These are phyloP conservation scores for Rozella allomycis DNA, from an alignment of 371 early-diverging fungal species.

Conservation along the genomic window DNA sequence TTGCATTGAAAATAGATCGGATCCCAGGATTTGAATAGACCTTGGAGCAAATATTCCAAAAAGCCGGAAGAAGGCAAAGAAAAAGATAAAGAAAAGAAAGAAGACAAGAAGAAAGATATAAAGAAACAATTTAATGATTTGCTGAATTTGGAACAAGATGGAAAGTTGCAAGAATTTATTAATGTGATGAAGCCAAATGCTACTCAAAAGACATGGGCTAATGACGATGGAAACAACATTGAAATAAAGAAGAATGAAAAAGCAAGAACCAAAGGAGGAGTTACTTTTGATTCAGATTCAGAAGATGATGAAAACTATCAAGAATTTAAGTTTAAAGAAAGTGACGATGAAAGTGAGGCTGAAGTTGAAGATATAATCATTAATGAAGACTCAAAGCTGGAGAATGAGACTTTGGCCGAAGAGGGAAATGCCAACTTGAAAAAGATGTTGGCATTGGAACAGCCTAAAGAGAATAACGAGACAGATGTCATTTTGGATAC, in stretches of 20 bases:
- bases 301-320: slow-evolving; percentile 1
- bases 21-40: too few relatives aligned
- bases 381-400: neutral
- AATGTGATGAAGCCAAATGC: slow-evolving; percentile 69
- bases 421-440: too few relatives aligned
- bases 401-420: neutral
- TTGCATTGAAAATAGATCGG: too few relatives aligned
- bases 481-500: slow-evolving; percentile 62
- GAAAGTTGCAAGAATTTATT: slow-evolving; percentile 64
- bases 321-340: neutral
- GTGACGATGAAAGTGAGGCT: slow-evolving; percentile 6
- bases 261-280: slow-evolving; percentile 5
- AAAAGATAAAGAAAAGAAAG: neutral
- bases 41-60: slow-evolving; percentile 65
- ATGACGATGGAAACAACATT: slow-evolving; percentile 39
- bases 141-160: too few relatives aligned
- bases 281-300: neutral
- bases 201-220: slow-evolving; percentile 66
- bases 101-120: neutral
- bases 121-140: too few relatives aligned
- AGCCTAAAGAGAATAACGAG: slow-evolving; percentile 3
- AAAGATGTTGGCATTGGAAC: too few relatives aligned
- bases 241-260: slow-evolving; percentile 4
- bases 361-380: slow-evolving; percentile 5
- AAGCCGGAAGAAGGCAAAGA: slow-evolving; percentile 20